phyloP scores from a whole-genome alignment of 225 moss, liverwort and hornwort species.

The Physcomitrium patens region DNA sequence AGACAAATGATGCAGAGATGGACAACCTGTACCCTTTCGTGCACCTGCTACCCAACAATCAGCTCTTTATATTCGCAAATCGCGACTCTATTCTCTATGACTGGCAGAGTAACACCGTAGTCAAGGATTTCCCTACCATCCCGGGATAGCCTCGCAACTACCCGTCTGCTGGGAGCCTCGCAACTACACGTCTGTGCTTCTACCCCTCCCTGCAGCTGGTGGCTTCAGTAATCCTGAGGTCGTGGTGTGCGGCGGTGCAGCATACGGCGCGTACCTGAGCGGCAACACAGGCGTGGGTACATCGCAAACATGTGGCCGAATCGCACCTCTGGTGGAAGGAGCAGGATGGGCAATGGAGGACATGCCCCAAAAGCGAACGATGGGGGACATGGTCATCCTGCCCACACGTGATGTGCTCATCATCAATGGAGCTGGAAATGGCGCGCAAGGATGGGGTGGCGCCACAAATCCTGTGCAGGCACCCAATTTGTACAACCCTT shows the following conservation, averaged over 20 bases:
- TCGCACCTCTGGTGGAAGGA: constrained; percentile 34
- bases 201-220: constrained; percentile 25
- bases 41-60: constrained; percentile 58
- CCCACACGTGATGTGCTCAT: constrained; percentile 54
- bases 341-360: constrained; percentile 54
- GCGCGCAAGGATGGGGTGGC: constrained; percentile 59
- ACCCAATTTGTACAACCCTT: constrained; percentile 53
- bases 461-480: constrained; percentile 54
- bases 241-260: constrained; percentile 49
- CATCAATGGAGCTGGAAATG: constrained; percentile 60
- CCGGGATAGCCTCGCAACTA: constrained; percentile 60
- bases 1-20: constrained; percentile 54
- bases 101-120: constrained; percentile 46
- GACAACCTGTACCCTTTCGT: constrained; percentile 62
- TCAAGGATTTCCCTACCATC: constrained; percentile 46
- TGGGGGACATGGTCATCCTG: constrained; percentile 62
- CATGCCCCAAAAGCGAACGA: constrained; percentile 49
- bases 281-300: constrained; percentile 21
- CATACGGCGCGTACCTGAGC: constrained; percentile 46
- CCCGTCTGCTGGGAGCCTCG: constrained; percentile 57
- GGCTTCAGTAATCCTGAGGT: constrained; percentile 41
- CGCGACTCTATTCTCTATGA: constrained; percentile 50
- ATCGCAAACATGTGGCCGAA: constrained; percentile 49
- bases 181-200: constrained; percentile 55
- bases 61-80: constrained; percentile 62